Evolutionary conservation across 2,329 filamentous ascomycete species (phyloP), one percentile per base, ranked within the genome.

Genomic region (Zymoseptoria tritici): DNA sequence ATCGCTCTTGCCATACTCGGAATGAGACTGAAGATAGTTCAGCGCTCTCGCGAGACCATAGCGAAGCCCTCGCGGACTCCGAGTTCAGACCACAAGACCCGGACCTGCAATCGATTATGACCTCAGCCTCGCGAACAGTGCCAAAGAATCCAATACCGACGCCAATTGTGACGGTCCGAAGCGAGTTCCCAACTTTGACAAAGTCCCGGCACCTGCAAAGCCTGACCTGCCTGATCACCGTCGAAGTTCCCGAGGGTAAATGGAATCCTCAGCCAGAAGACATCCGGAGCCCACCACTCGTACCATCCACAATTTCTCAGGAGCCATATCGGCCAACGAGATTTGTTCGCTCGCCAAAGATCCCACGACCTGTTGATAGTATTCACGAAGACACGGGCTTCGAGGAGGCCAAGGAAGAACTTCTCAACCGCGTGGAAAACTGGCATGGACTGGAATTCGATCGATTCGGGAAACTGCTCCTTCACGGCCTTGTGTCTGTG

Each of bases 361-460:
- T 67, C 58, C 64, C 64, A 60, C 56, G 77, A 72, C 60, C 70
- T 20, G 72, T 74, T 9, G 76, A 78, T 36, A 72, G 71, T 61
- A 87, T 88, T 0, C 90, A 89, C 66, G 90, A 95, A 54, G 73
- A 83, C 31, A 58, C 58, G 54, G 85, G 86, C 4, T 74, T 97
- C 59, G 88, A 94, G 57, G 87, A 93, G 65, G 89, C 94, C 71
- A 95, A 92, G 0, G 90, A 97, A 70, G 90, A 86, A 63, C 77
- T 99, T 60, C 86, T 90, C 60, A 84, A 80, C 52, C 87, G 92
- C n/a, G 94, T 99, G 9, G 94, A 99, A 69, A 97, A 97, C 68
- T 99, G 94, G 94, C 94, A 99, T 73, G 93, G 94, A 0, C 80
- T 99, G 20, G 93, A 97, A 71, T 97, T 97, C 70, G 85, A 85